Conservation (phyloP, 2,329 filamentous ascomycete species). For the Stagonosporopsis tanaceti region DNA sequence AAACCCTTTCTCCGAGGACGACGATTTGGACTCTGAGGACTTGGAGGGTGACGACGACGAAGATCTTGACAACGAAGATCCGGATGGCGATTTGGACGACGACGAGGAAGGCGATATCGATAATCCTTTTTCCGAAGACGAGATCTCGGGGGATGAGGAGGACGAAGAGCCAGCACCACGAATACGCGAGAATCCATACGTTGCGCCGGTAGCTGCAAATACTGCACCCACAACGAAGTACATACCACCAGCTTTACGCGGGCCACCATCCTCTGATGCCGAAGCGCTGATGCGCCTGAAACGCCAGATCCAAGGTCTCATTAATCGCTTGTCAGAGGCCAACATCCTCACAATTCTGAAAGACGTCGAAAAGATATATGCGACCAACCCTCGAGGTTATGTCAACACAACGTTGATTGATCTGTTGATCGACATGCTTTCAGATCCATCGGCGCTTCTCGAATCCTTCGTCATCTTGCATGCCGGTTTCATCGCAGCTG, state of each 20-base stretch:
- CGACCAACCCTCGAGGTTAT: conserved; percentile 82
- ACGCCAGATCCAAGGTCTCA: conserved; percentile 82
- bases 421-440: conserved; percentile 78
- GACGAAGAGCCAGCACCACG: conserved; percentile 41
- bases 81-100: conserved; percentile 48
- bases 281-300: conserved; percentile 74
- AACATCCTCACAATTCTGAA: conserved; percentile 85
- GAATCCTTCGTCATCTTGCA: conserved; percentile 92
- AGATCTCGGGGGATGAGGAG: conserved; percentile 28
- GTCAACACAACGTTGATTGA: conserved; percentile 84
- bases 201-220: conserved; percentile 69
- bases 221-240: conserved; percentile 71
- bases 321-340: conserved; percentile 92
- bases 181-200: conserved; percentile 84
- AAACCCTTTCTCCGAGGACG: conserved; percentile 28
- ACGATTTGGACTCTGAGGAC: conserved; percentile 44
- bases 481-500: conserved; percentile 85
- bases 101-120: conserved; percentile 33
- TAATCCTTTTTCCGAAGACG: conserved; percentile 44
- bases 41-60: conserved; percentile 32
- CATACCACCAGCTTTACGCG: conserved; percentile 83
- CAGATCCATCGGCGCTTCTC: conserved; percentile 77
- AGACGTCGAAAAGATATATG: conserved; percentile 84
- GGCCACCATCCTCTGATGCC: conserved; percentile 66
- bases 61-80: conserved; percentile 25